Evolutionary conservation across 148 eudicot species (phyloP), one percentile per base, ranked within the genome.

Genomic region (Diospyros lotus): DNA sequence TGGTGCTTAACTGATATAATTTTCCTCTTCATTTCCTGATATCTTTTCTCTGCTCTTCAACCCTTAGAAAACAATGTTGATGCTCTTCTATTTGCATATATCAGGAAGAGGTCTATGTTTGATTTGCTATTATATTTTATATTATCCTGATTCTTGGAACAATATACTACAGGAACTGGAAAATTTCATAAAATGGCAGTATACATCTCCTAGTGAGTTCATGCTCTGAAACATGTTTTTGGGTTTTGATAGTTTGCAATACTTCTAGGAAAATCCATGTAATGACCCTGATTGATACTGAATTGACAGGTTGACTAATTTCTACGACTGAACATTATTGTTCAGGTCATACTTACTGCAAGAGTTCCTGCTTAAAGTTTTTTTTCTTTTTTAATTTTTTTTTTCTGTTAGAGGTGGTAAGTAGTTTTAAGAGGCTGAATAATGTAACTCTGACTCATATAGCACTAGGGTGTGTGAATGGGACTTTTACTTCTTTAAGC

Each of bases 1-100:
- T 78, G 99, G 99, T 95, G 82, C 61, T 11, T 72, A 78, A 46
- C 41, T 66, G 59, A 11, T 6, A 44, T 12, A 2, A 51, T 58
- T 58, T 75, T 72, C 7, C 28, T 38, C 72, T 64, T 64, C 41
- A 10, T 10, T 54, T 53, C 3, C 3, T 7, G 14, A 41, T 28
- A 13, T 65, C 17, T 4, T 39, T 50, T 56, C 12, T 69, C 66
- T 12, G 43, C 44, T 72, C 18, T 11, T 59, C 6, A 51, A 5
- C 13, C 44, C 45, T 42, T 11, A 72, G 18, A 72, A 17, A 48
- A 11, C 14, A 9, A 68, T 43, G 71, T 7, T 38, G n/a, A 18
- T 28, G n/a, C 56, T 50, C 3, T 50, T 48, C 4, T 39, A 68
- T 48, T 68, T 68, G 56, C 58, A 48, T 68, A 42, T 68, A n/a